Evolutionary conservation across 768 basidiomycete genomes (phyloP).

Genomic region (Calocybe cyanea): DNA sequence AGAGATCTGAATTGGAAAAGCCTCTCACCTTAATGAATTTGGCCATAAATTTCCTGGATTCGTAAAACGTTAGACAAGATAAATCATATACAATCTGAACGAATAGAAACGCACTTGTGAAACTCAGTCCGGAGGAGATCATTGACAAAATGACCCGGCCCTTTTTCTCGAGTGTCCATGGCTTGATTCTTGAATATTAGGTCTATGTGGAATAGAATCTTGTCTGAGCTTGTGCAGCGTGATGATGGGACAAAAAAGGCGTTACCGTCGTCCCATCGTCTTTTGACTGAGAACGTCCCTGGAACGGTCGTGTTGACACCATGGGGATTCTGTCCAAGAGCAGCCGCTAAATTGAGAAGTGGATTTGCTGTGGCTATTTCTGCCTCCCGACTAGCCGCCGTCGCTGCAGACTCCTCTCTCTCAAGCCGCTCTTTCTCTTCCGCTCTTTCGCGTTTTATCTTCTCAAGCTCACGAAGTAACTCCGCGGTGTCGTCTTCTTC

Average conservation of each 20-base stretch:
- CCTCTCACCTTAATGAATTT: conserved; percentile 78
- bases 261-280: conserved; percentile 93
- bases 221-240: conserved; percentile 1
- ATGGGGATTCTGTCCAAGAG: conserved; percentile 64
- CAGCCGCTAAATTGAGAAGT: conserved; percentile 85
- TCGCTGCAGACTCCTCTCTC: conserved; percentile 60
- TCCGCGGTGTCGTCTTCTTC: conserved; percentile 94
- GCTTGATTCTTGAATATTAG: conserved; percentile 99
- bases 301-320: conserved; percentile 72
- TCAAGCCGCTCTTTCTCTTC: conserved; percentile 88
- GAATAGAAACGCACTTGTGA: conserved; percentile 63
- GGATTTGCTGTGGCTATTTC: conserved; percentile 89
- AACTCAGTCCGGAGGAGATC: conserved; percentile 93
- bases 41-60: conserved; percentile 82
- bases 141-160: conserved; percentile 85
- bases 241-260: conserved; percentile 20
- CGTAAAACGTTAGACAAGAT: conserved; percentile 7
- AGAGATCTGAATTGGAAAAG: background rate
- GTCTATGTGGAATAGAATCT: conserved; percentile 48
- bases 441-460: conserved; percentile 94
- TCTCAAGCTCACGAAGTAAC: conserved; percentile 93
- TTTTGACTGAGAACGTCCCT: conserved; percentile 87
- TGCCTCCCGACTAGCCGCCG: conserved; percentile 63
- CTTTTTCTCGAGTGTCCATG: conserved; percentile 57
- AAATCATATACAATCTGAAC: background rate